Conservation (phyloP, 164 flowering plant species). For the Paratinospora sagittata region DNA sequence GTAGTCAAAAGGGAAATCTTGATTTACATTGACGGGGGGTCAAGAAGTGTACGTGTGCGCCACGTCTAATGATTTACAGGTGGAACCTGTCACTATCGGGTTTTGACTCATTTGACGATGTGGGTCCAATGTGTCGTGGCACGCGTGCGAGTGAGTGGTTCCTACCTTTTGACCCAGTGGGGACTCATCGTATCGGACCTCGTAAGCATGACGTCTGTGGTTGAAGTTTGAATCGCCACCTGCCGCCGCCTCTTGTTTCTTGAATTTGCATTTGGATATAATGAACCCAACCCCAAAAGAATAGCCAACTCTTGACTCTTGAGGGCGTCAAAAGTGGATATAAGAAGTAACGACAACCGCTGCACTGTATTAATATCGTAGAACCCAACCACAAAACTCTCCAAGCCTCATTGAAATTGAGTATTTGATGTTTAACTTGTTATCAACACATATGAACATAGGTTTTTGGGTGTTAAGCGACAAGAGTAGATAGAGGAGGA, state of each 20-base stretch:
- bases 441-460: too few species aligned
- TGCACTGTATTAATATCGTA: too few species aligned
- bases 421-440: too few species aligned
- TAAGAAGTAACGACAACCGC: too few species aligned
- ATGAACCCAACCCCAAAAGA: too few species aligned
- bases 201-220: slow-evolving; percentile 23
- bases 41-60: background rate
- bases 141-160: slow-evolving; percentile 32
- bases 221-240: background rate
- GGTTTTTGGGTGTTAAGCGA: too few species aligned
- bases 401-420: too few species aligned
- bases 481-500: too few species aligned
- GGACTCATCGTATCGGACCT: slow-evolving; percentile 13
- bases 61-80: slow-evolving; percentile 16
- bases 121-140: slow-evolving; percentile 21
- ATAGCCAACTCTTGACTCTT: too few species aligned
- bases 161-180: slow-evolving; percentile 16
- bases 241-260: slow-evolving; percentile 8
- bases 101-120: slow-evolving; percentile 21
- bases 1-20: background rate
- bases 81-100: slow-evolving; percentile 15
- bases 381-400: too few species aligned
- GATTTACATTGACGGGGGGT: background rate
- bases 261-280: too few species aligned
- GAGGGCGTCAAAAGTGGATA: too few species aligned